phyloP scores from a whole-genome alignment of 2,329 filamentous ascomycete genomes.

The Xenosphaeropsis pyriputrescens region DNA sequence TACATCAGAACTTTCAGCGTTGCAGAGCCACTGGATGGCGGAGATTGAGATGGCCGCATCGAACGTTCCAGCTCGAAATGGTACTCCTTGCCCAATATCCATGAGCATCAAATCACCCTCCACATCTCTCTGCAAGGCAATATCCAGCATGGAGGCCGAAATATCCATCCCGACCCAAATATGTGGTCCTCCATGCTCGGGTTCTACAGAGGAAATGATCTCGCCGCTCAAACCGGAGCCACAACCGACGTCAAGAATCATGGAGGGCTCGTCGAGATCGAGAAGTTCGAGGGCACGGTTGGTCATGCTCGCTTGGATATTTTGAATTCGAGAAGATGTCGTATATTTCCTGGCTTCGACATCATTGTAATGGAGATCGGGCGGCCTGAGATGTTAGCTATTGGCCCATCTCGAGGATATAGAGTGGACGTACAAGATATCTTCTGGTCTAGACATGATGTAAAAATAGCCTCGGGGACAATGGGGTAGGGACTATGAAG shows the following conservation, averaged over 20 bases:
- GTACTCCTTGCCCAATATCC: slow-evolving; percentile 90
- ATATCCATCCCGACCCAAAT: slow-evolving; percentile 98
- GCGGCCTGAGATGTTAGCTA: slow-evolving; percentile 44
- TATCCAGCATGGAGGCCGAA: slow-evolving; percentile 87
- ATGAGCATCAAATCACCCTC: slow-evolving; percentile 89
- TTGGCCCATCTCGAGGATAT: slow-evolving; percentile 6
- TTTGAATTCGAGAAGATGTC: slow-evolving; percentile 86
- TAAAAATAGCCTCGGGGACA: slow-evolving; percentile 1
- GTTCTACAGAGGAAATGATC: slow-evolving; percentile 62
- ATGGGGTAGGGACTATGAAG: too few species aligned
- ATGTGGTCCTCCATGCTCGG: slow-evolving; percentile 69
- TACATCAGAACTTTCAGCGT: slow-evolving; percentile 80
- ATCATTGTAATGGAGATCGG: slow-evolving; percentile 97
- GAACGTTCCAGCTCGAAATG: slow-evolving; percentile 83
- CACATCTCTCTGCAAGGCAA: slow-evolving; percentile 80
- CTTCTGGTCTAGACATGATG: slow-evolving; percentile 92
- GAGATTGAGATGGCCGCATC: slow-evolving; percentile 92
- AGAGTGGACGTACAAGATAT: slow-evolving; percentile 54
- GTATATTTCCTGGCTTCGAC: slow-evolving; percentile 94
- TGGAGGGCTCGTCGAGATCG: slow-evolving; percentile 59
- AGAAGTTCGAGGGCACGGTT: slow-evolving; percentile 85
- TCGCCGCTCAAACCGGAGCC: slow-evolving; percentile 90
- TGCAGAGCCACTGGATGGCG: slow-evolving; percentile 97
- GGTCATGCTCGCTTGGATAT: slow-evolving; percentile 92
- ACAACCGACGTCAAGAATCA: slow-evolving; percentile 95